Evolutionary conservation across 768 basidiomycete species (phyloP).

Genomic region (Pleurotus giganteus): DNA sequence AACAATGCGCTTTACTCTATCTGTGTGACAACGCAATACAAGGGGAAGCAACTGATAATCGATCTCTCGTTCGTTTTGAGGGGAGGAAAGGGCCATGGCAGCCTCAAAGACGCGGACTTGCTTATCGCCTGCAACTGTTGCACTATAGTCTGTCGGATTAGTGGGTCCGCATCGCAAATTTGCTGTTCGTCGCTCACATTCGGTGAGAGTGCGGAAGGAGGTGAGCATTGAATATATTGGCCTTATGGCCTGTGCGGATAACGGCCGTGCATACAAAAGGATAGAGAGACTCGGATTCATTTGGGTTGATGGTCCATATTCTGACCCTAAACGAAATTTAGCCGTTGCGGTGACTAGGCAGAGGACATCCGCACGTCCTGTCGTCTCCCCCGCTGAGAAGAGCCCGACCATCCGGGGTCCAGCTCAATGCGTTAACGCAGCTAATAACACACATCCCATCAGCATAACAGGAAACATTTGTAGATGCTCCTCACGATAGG

Average conservation of each 20-base stretch:
- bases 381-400: constrained; percentile 76
- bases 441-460: constrained; percentile 28
- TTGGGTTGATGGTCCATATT: constrained; percentile 70
- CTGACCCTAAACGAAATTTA: constrained; percentile 59
- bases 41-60: constrained; percentile 52
- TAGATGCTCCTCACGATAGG: constrained; percentile 48
- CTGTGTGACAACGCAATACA: constrained; percentile 65
- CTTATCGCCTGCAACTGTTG: constrained; percentile 70
- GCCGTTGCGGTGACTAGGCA: neutral
- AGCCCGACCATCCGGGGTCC: constrained; percentile 64
- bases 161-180: constrained; percentile 6
- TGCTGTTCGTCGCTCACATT: constrained; percentile 51
- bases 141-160: constrained; percentile 34
- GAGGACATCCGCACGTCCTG: constrained; percentile 45
- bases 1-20: constrained; percentile 75
- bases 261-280: constrained; percentile 64
- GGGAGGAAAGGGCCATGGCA: constrained; percentile 22
- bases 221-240: constrained; percentile 83
- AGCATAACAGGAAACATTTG: constrained; percentile 1
- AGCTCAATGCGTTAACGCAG: constrained; percentile 77
- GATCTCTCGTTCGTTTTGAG: constrained; percentile 40
- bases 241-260: constrained; percentile 77
- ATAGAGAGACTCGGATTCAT: constrained; percentile 45
- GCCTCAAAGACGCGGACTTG: constrained; percentile 73
- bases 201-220: constrained; percentile 78